These are phyloP conservation scores for Tricholoma furcatifolium DNA, from an alignment of 768 basidiomycete species.

Conservation along the genomic window DNA sequence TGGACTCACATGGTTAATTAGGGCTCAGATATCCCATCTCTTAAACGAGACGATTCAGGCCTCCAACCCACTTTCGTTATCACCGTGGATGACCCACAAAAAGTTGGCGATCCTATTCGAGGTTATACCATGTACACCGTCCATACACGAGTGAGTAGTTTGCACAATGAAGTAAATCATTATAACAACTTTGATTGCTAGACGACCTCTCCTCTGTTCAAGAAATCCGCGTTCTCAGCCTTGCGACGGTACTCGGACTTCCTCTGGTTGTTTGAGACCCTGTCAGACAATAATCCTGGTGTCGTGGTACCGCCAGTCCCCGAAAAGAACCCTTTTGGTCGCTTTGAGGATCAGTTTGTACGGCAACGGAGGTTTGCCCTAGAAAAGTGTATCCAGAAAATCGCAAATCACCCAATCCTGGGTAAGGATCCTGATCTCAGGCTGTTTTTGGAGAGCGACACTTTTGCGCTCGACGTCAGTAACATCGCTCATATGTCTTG, in stretches of 20 bases:
- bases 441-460: constrained; percentile 92
- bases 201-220: constrained; percentile 85
- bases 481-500: background rate
- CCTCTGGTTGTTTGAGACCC: constrained; percentile 90
- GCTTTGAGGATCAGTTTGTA: constrained; percentile 92
- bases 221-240: constrained; percentile 86
- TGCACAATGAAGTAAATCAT: background rate
- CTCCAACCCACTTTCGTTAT: constrained; percentile 78
- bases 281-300: constrained; percentile 90
- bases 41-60: constrained; percentile 39
- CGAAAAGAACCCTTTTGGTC: constrained; percentile 90
- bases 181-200: constrained; percentile 22
- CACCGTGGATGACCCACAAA: constrained; percentile 95
- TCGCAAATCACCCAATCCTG: constrained; percentile 87
- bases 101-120: constrained; percentile 93
- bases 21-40: constrained; percentile 11
- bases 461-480: constrained; percentile 85
- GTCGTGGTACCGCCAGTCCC: constrained; percentile 97
- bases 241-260: constrained; percentile 98
- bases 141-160: constrained; percentile 66
- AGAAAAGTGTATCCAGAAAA: constrained; percentile 91
- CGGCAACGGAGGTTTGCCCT: constrained; percentile 81
- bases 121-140: constrained; percentile 97
- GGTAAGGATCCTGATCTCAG: constrained; percentile 85
- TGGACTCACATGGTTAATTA: constrained; percentile 3